phyloP scores from a whole-genome alignment of 768 basidiomycete species.

The Cystobasidium ongulense region DNA sequence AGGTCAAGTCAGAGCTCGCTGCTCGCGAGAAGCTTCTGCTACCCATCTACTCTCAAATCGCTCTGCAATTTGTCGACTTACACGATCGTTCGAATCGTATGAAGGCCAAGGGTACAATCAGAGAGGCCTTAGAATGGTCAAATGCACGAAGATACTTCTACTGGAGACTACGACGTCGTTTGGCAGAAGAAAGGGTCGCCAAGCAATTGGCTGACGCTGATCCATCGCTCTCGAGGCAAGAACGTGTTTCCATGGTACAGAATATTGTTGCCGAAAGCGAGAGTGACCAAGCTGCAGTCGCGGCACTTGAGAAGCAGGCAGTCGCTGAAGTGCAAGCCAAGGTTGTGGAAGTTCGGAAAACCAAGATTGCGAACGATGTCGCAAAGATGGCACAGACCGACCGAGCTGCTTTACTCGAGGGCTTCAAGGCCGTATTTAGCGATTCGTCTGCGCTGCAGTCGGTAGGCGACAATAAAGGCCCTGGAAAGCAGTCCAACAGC shows the following conservation, averaged over 20 bases:
- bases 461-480: background rate
- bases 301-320: constrained; percentile 42
- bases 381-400: constrained; percentile 41
- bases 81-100: constrained; percentile 55
- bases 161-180: constrained; percentile 45
- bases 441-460: constrained; percentile 1
- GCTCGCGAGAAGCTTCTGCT: constrained; percentile 69
- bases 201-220: constrained; percentile 45
- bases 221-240: constrained; percentile 45
- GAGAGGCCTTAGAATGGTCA: constrained; percentile 40
- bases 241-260: constrained; percentile 44
- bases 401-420: constrained; percentile 41
- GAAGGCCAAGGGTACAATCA: constrained; percentile 43
- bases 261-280: constrained; percentile 39
- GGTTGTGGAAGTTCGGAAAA: constrained; percentile 36
- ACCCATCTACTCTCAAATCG: constrained; percentile 88
- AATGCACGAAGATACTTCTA: constrained; percentile 46
- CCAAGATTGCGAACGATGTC: constrained; percentile 40
- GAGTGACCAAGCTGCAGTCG: constrained; percentile 41
- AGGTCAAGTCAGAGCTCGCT: constrained; percentile 60
- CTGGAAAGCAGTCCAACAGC: too few relatives aligned
- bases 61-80: constrained; percentile 86
- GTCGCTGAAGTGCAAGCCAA: constrained; percentile 33
- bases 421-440: constrained; percentile 37
- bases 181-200: constrained; percentile 44